Base-by-base conservation (phyloP, 768 basidiomycete genomes). In the Suillus placidus region DNA sequence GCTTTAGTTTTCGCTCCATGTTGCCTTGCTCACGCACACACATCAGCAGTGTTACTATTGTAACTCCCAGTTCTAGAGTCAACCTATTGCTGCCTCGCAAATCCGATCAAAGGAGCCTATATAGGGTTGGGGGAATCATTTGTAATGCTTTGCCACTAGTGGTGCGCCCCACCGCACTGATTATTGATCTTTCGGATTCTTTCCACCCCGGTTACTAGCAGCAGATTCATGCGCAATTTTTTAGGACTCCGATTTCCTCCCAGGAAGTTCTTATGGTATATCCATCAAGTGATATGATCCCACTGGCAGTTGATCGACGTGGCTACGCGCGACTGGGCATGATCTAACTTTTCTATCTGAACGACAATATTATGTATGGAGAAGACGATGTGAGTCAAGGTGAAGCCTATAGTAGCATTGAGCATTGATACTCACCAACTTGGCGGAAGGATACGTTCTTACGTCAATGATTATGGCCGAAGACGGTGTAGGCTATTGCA, bases 181-280 rank as follows among this genome's bases (percentile, higher is more conserved):
- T 13, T 26, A 12, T n/a, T 20, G 45, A 45, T 45, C 8, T 45
- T n/a, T n/a, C n/a, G n/a, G n/a, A n/a, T n/a, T n/a, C n/a, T n/a
- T 45, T n/a, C 43, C 20, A 45, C 20, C 43, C 14, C 4, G 10
- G 8, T 43, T 7, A 8, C 18, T 43, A 18, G 16, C 18, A 43
- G 6, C 8, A 20, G 6, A 18, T 20, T 20, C 12, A 13, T 12
- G 42, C 7, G 42, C 42, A 6, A 88, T 62, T 80, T n/a, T 84
- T 0, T 87, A 87, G 5, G 87, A 88, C 64, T 71, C 89, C 67
- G 83, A 88, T 60, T 86, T 88, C 69, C 78, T 88, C 30, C 85
- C 84, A 2, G 87, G 88, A 1, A 86, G 86, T 1, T 87, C 77
- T 67, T 88, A 88, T 73, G 82, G 12, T 87, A 87, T 2, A 83